phyloP scores from a whole-genome alignment of 176 grass and related monocot species.

The Thalia dealbata region DNA sequence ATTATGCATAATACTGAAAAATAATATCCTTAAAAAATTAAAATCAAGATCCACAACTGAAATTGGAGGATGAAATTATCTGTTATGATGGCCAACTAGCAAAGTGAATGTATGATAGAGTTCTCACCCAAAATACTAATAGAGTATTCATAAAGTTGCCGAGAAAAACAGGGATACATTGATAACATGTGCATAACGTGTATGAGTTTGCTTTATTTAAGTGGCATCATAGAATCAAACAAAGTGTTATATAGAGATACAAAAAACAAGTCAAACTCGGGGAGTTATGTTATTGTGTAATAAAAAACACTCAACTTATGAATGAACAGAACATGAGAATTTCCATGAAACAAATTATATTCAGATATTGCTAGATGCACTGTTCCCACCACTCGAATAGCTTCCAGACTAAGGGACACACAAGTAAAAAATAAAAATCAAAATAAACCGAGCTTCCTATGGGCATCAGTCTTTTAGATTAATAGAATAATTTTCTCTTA shows the following conservation, averaged over 20 bases:
- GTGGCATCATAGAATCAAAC: no score
- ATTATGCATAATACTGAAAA: background rate
- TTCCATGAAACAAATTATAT: background rate
- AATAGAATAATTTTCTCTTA: background rate
- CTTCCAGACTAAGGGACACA: background rate
- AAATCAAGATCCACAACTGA: background rate
- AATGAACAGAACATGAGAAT: background rate
- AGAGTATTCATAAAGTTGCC: background rate
- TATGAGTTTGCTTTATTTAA: no score
- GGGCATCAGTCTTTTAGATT: background rate
- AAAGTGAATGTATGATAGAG: background rate
- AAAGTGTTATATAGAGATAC: no score
- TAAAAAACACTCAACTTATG: no score
- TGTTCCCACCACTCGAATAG: background rate
- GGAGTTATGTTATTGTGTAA: no score
- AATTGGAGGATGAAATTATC: no score
- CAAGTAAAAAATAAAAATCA: background rate
- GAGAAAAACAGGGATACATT: background rate
- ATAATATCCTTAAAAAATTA: background rate
- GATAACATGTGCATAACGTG: background rate
- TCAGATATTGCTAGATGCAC: background rate
- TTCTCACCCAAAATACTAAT: background rate
- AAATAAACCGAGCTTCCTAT: background rate
- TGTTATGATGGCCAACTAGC: background rate
- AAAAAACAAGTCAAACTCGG: no score